Conservation (phyloP, 106 monocot genomes). For the Alisma plantagoaquatica region DNA sequence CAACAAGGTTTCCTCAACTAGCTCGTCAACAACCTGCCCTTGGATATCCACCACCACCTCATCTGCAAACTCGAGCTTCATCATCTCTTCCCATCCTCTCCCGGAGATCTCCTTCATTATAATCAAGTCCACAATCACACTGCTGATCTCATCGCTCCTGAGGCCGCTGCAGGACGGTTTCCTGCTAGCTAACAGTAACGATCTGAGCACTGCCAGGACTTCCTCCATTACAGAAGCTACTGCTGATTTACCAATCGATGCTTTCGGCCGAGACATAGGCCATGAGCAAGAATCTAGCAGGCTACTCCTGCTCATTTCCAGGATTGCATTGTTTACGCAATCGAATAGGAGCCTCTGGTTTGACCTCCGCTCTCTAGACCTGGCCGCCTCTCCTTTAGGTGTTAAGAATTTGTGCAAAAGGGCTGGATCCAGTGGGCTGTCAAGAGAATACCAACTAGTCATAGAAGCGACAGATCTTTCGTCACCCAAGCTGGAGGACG, state of each 20-base stretch:
- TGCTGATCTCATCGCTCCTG: slow-evolving; percentile 17
- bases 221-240: slow-evolving; percentile 15
- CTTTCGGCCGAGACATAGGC: not conserved
- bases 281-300: slow-evolving; percentile 3
- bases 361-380: slow-evolving; percentile 50
- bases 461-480: slow-evolving; percentile 20
- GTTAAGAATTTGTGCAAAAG: slow-evolving; percentile 50
- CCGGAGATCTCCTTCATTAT: slow-evolving; percentile 29
- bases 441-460: slow-evolving; percentile 37
- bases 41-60: slow-evolving; percentile 34
- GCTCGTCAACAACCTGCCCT: slow-evolving; percentile 32
- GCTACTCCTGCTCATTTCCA: slow-evolving; percentile 26
- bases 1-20: slow-evolving; percentile 34
- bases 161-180: slow-evolving; percentile 1
- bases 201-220: slow-evolving; percentile 33
- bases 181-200: slow-evolving; percentile 17
- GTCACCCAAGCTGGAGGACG: slow-evolving; percentile 37
- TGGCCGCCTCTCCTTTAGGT: slow-evolving; percentile 40
- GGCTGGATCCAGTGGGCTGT: slow-evolving; percentile 53
- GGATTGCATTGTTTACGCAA: slow-evolving; percentile 49
- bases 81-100: slow-evolving; percentile 24
- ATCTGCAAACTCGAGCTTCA: slow-evolving; percentile 26
- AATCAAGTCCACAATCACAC: slow-evolving; percentile 15
- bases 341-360: slow-evolving; percentile 75
- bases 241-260: not conserved